Evolutionary conservation across 495 filamentous ascomycete species (phyloP), one percentile per base, ranked within the genome.

Genomic region (Xylaria palmicola): DNA sequence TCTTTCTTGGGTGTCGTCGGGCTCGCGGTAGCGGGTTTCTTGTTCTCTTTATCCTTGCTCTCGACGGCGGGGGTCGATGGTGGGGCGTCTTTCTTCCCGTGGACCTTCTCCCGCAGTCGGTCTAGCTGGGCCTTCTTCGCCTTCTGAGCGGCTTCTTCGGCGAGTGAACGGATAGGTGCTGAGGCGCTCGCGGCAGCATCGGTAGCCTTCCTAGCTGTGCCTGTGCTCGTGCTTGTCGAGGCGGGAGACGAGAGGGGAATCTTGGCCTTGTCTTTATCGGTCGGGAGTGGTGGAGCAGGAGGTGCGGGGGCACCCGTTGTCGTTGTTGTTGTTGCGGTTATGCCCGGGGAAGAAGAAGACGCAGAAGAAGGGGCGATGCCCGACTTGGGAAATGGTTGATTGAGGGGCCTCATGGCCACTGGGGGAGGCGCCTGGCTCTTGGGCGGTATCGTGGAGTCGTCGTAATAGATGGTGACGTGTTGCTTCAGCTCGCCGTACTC

Each of bases 401-500:
- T 60, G n/a, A 60, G 58, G 26, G 58, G 58, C 6, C 58, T 53
- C 58, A 60, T 60, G 3, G 68, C 65, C 17, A 64, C 40, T 27
- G 72, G 69, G 26, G 74, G 70, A 5, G 56, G 68, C 3, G 68
- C 74, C 65, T 77, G 71, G 72, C 59, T 68, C 69, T 65, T 80
- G 71, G 62, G 71, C 27, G 69, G 81, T 56, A 73, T 75, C 50
- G 77, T 73, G 79, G 78, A 74, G 76, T 84, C 65, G 79, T 85
- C 69, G 74, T 79, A 77, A 75, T 77, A 78, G 65, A 83, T 76
- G 43, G 71, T 88, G 56, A 97, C 80, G 60, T 90, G 85, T 72
- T 94, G 84, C 72, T 94, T 93, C 56, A 98, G 82, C 78, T 98
- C 94, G 69, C 90, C 93, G 69, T 93, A 96, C 68, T 98, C 94